Evolutionary conservation across 2,329 filamentous ascomycete species (phyloP).

Genomic region (Shiraia bambusicola): DNA sequence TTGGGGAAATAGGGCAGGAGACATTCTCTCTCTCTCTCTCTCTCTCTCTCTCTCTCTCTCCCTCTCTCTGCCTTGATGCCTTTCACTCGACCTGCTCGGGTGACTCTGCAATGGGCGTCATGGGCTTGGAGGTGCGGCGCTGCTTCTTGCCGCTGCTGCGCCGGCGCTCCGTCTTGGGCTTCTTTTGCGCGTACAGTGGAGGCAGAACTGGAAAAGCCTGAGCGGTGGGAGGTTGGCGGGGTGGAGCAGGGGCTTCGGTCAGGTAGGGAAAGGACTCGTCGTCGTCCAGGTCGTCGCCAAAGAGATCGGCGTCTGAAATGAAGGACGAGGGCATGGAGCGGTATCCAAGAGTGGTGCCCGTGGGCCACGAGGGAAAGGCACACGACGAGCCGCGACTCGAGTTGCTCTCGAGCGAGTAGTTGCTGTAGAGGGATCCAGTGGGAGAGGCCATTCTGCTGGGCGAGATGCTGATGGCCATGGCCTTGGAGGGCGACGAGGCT

Average conservation of each 20-base stretch:
- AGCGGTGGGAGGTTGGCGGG: slow-evolving; percentile 39
- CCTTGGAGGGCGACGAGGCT: slow-evolving; percentile 42
- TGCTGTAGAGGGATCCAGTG: slow-evolving; percentile 41
- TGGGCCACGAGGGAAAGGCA: slow-evolving; percentile 46
- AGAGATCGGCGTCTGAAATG: slow-evolving; percentile 47
- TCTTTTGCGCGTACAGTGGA: slow-evolving; percentile 45
- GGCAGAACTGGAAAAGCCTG: slow-evolving; percentile 42
- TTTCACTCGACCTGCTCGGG: slow-evolving; percentile 43
- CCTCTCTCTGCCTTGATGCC: not conserved
- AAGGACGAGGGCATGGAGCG: slow-evolving; percentile 43
- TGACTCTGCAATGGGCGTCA: slow-evolving; percentile 47
- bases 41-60: too few relatives aligned
- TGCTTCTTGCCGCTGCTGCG: slow-evolving; percentile 45
- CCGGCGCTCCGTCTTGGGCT: slow-evolving; percentile 44
- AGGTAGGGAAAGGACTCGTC: slow-evolving; percentile 37
- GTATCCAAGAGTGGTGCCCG: slow-evolving; percentile 40
- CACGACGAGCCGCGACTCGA: slow-evolving; percentile 39
- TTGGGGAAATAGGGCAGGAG: too few relatives aligned
- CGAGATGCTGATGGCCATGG: slow-evolving; percentile 41
- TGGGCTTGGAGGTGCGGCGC: slow-evolving; percentile 44
- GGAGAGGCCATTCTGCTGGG: slow-evolving; percentile 40
- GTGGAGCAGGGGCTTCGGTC: slow-evolving; percentile 44
- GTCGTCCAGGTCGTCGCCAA: slow-evolving; percentile 43
- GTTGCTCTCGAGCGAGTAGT: slow-evolving; percentile 31
- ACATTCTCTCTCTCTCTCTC: too few relatives aligned